phyloP scores from a whole-genome alignment of 495 filamentous ascomycete species.

The Coniosporium apollinis region DNA sequence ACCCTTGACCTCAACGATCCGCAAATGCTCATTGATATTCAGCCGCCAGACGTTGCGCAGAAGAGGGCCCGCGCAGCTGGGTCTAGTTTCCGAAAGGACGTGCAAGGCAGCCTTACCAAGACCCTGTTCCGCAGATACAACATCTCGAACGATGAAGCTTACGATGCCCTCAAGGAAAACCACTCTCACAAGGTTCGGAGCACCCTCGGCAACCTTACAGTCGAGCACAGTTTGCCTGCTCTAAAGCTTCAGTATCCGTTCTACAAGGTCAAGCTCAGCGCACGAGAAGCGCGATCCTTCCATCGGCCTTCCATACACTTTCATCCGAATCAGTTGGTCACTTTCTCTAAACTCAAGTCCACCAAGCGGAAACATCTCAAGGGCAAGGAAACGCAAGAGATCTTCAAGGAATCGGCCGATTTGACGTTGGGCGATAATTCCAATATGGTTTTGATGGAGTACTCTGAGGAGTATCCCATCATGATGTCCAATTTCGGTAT shows the following conservation, averaged over 20 bases:
- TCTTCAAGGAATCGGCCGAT: slow-evolving; percentile 59
- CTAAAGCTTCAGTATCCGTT: slow-evolving; percentile 83
- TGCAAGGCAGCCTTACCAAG: slow-evolving; percentile 35
- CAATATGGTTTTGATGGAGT: slow-evolving; percentile 71
- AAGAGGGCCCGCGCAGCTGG: slow-evolving; percentile 21
- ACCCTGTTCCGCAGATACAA: slow-evolving; percentile 71
- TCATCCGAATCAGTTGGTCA: slow-evolving; percentile 32
- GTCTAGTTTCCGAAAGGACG: slow-evolving; percentile 34
- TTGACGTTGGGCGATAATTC: slow-evolving; percentile 80
- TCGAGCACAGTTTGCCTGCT: slow-evolving; percentile 87
- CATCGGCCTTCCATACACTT: slow-evolving; percentile 64
- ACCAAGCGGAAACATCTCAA: slow-evolving; percentile 69
- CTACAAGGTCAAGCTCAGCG: slow-evolving; percentile 70
- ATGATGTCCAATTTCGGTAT: slow-evolving; percentile 93
- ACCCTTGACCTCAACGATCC: slow-evolving; percentile 84
- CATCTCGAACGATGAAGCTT: slow-evolving; percentile 88
- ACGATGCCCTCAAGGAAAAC: slow-evolving; percentile 90
- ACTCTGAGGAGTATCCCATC: slow-evolving; percentile 83
- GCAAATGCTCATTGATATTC: slow-evolving; percentile 59
- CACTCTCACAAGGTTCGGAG: slow-evolving; percentile 89
- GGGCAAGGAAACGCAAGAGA: slow-evolving; percentile 52
- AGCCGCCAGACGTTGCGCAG: slow-evolving; percentile 22
- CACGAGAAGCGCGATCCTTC: slow-evolving; percentile 70
- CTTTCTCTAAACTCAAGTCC: slow-evolving; percentile 41
- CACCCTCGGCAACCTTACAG: slow-evolving; percentile 62